Base-by-base conservation (phyloP, 2,329 filamentous ascomycete genomes). In the Neonectria magnoliae region DNA sequence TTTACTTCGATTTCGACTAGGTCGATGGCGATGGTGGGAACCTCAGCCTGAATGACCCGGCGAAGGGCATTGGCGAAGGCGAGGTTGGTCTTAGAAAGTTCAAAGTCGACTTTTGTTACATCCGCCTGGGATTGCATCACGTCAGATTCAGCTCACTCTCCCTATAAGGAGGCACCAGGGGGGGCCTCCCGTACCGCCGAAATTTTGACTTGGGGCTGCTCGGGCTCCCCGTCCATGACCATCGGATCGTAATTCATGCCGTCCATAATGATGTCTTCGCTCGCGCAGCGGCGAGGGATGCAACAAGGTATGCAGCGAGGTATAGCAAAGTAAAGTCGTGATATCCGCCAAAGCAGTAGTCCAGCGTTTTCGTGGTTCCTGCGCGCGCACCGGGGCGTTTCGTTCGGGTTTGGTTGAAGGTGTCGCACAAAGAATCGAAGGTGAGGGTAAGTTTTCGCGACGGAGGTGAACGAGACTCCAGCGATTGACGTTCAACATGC, bases 1-100 rank as follows among this genome's bases (percentile, higher is more conserved):
- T 99, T 99, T 75, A 87, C 88, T 76, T 97, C 91, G 70, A 99
- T 90, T 79, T 98, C 93, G 68, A 98, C 94, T 14, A 97, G 88
- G 76, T 99, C 95, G 79, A 98, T 94, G 68, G 96, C 94, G 73
- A 98, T 90, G 25, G 93, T 98, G 11, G 95, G 94, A 64, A 99
- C 92, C 81, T 99, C 95, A 74, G 93, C 93, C 70, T 97, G 90
- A 82, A 98, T 95, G 64, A 93, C 87, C 76, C 95, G 93, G 67
- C 95, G 94, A 66, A 98, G 83, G 50, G 94, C 92, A 84, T 99
- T 99, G 74, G 95, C 95, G 74, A 98, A 93, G 68, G 94, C 88
- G 64, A 98, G 90, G 77, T 97, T 93, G 75, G 95, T 93, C 78
- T 93, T 93, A 75, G 89, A 91, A 62, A 99, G 89, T 80, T 96